Base-by-base conservation (phyloP, 2,329 filamentous ascomycete genomes). In the Blastomyces parvus region DNA sequence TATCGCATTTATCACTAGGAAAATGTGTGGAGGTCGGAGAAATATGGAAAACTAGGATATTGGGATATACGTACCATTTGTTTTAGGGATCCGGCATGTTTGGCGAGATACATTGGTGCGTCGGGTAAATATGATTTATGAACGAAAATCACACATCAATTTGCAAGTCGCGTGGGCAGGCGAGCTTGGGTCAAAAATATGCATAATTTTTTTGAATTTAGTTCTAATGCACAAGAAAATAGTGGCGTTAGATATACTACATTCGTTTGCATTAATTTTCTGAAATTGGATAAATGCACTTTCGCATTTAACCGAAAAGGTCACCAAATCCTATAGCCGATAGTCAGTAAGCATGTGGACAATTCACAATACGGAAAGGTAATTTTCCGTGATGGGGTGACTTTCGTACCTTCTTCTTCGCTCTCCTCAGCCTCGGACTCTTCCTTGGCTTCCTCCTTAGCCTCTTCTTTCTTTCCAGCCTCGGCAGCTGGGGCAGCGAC, bases 401-500 rank as follows among this genome's bases (percentile, higher is more conserved):
- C 22, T 27, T 59, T 40, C 65, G 52, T 80, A 78, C 83, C 77
- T 69, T 83, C 77, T 69, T 83, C 83, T 59, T 83, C 83, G 68
- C 86, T 84, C 71, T 87, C 84, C 72, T 87, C 84, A 73, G 86
- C 83, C 76, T 86, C 82, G 67, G 86, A 82, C 74, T 86, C 81
- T 74, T 85, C 82, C 71, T 83, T 81, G 67, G 82, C 78, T 63
- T 80, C 80, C 64, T 79, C 78, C 62, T 79, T 80, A 60, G 78
- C 81, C 62, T 78, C 81, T 67, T 80, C 82, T 62, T 77, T 79
- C 67, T 79, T 80, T 65, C 79, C 78, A 58, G 79, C 76, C 61
- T 80, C 80, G 63, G 87, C 88, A 68, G 77, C 85, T 64, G 93
- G 91, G 69, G 88, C 91, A 69, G 92, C 83, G 59, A 90, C 78